Base-by-base conservation (phyloP, 164 flowering plant species). In the Stephania yunnanensis region DNA sequence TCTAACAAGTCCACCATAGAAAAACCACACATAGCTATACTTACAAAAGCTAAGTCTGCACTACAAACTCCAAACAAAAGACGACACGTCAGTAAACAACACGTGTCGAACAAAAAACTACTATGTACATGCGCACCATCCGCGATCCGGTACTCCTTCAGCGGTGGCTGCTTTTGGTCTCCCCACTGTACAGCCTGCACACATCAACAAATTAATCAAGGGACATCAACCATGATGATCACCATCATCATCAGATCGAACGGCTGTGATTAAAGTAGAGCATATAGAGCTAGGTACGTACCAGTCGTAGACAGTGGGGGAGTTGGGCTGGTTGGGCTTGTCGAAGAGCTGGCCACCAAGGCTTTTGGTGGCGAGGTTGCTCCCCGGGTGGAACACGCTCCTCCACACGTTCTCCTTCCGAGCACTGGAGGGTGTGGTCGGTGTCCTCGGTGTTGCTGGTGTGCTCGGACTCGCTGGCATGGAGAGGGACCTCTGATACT, bases 231-330 rank as follows among this genome's bases (percentile, higher is more conserved):
- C 42, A 36, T 2, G 42, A 36, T 25, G 0, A 25, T 25, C 25
- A 36, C 1, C 3, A 4, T 36, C 42, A 36, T 36, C 2, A 1
- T 63, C 58, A 45, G 61, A 50, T 58, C 70, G 7, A 45, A 31
- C 12, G 45, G 55, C 50, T 44, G 2, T 11, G 73, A 69, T 69
- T 25, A 29, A 11, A 12, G 69, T 30, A 15, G 11, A 2, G 20
- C 70, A 0, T 19, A 46, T 76, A 45, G 4, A 31, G 2, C 9
- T 1, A 29, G 13, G 31, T 71, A 76, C 81, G 55, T 83, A 93
- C 98, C 98, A 95, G 89, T 95, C 99, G 61, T 95, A 95, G 48
- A 93, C 97, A 42, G 98, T 91, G 73, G 99, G 99, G 15, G 96
- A 79, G 85, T 90, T 88, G 65, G 98, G 89, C 15, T 86, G 85